Base-by-base conservation (phyloP, 352 stramenopile species). In the Pythium phragmiticola region DNA sequence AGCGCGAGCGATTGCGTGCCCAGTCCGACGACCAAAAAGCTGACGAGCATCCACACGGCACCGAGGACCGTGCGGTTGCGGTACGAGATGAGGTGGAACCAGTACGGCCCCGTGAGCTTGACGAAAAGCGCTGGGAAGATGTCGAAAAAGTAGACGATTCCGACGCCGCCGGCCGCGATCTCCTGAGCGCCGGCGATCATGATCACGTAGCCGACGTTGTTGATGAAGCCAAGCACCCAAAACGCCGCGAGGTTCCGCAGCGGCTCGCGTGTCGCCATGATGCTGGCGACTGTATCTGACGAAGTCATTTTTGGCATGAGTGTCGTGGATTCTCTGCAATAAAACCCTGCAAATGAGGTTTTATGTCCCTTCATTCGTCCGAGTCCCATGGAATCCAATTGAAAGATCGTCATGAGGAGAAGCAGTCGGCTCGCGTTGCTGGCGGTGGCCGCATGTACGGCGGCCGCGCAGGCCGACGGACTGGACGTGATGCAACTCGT, bases 121-220 rank as follows among this genome's bases (percentile, higher is more conserved):
- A 97, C 76, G 36, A 94, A 55, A 3, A 98, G 68, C 16, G 87
- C 80, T 1, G 95, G 95, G 46, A 96, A 82, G 51, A 97, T 90
- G 73, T 97, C 96, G 51, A 87, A 92, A 36, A 98, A 82, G 72
- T 97, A 98, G 47, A 98, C 91, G 37, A 98, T 68, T 1, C 86
- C 92, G 34, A 97, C 92, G 46, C 92, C 93, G 16, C 89, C 91
- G 2, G 92, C 80, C 23, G 76, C 78, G 69, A 98, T 98, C 64
- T 90, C 83, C 63, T 98, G 97, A 28, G 95, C 95, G 46, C 85
- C 83, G 0, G 95, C 94, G 61, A 98, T 94, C 92, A 98, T 98
- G 55, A 98, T 87, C 41, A 98, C 91, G 68, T 97, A 98, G 45
- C 78, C 82, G 48, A 95, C 70, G 68, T 98, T 98, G 75, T 98